These are phyloP conservation scores for Saraca asoca DNA, from an alignment of 331 rosid species.

Conservation along the genomic window DNA sequence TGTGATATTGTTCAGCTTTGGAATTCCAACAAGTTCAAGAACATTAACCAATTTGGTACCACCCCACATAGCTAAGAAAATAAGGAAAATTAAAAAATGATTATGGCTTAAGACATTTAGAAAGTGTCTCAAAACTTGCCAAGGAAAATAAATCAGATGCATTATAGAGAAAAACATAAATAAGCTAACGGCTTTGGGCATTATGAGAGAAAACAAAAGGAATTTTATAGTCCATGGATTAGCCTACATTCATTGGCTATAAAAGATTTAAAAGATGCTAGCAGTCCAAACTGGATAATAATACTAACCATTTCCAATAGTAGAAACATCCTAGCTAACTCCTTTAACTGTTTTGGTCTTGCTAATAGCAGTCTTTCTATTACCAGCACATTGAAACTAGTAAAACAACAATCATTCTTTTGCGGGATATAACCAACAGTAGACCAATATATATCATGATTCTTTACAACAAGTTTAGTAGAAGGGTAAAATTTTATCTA, in stretches of 20 bases:
- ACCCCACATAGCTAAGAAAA: conserved; percentile 84
- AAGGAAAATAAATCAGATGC: conserved; percentile 1
- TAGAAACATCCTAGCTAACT: too few relatives aligned
- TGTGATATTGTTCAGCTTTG: conserved; percentile 59
- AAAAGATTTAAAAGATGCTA: neutral
- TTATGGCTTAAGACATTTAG: conserved; percentile 8
- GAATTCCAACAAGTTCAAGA: conserved; percentile 84
- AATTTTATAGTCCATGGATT: too few relatives aligned
- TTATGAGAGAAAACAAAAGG: too few relatives aligned
- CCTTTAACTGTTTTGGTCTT: conserved; percentile 75
- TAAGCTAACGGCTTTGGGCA: too few relatives aligned
- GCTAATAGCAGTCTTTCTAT: conserved; percentile 96
- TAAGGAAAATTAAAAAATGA: conserved; percentile 23
- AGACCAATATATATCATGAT: neutral
- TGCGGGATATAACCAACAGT: conserved; percentile 16
- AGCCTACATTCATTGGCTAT: neutral
- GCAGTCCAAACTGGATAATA: neutral
- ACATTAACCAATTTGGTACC: conserved; percentile 87
- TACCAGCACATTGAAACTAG: conserved; percentile 81
- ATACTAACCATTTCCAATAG: conserved; percentile 85
- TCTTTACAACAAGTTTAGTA: too few relatives aligned
- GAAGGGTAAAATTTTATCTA: too few relatives aligned
- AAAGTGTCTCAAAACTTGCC: conserved; percentile 14
- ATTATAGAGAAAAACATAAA: neutral
- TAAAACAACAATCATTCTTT: conserved; percentile 25